Evolutionary conservation across 768 basidiomycete genomes (phyloP).

Genomic region (Saitozyma podzolica): DNA sequence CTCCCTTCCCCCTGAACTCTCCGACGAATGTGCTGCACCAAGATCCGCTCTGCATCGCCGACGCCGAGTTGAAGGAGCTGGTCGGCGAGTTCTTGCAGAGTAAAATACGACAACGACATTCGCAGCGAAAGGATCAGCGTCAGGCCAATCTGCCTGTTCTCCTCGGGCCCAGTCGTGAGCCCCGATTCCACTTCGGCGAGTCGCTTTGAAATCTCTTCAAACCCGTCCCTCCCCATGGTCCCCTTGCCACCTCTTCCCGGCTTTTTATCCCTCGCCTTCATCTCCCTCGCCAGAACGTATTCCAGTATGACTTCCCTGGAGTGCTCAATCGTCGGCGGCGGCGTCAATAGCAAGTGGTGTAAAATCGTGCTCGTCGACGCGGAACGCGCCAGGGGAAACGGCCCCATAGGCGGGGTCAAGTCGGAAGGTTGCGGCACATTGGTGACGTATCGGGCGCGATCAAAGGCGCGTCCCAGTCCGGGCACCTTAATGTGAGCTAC

Average conservation of each 20-base stretch:
- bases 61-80: slow-evolving; percentile 37
- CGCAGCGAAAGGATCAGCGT: slow-evolving; percentile 43
- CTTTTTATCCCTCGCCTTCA: slow-evolving; percentile 38
- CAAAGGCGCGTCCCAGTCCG: slow-evolving; percentile 23
- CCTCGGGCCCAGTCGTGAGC: slow-evolving; percentile 21
- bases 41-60: slow-evolving; percentile 40
- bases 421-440: slow-evolving; percentile 49
- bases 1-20: slow-evolving; percentile 45
- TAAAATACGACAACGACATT: slow-evolving; percentile 48
- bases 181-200: slow-evolving; percentile 43
- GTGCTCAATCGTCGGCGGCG: slow-evolving; percentile 41
- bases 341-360: slow-evolving; percentile 41
- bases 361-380: slow-evolving; percentile 38
- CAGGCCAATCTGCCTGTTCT: slow-evolving; percentile 33
- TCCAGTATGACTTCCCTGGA: slow-evolving; percentile 50
- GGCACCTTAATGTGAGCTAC: too few relatives aligned
- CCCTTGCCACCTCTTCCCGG: slow-evolving; percentile 46
- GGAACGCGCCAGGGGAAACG: slow-evolving; percentile 41
- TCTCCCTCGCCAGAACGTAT: slow-evolving; percentile 41
- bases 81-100: slow-evolving; percentile 32
- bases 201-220: slow-evolving; percentile 39
- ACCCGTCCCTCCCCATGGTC: slow-evolving; percentile 37
- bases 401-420: slow-evolving; percentile 46
- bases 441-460: slow-evolving; percentile 41
- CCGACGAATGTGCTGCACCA: slow-evolving; percentile 45